These are phyloP conservation scores for Botrytis cinerea DNA, from an alignment of 2,329 filamentous ascomycete species.

Conservation along the genomic window DNA sequence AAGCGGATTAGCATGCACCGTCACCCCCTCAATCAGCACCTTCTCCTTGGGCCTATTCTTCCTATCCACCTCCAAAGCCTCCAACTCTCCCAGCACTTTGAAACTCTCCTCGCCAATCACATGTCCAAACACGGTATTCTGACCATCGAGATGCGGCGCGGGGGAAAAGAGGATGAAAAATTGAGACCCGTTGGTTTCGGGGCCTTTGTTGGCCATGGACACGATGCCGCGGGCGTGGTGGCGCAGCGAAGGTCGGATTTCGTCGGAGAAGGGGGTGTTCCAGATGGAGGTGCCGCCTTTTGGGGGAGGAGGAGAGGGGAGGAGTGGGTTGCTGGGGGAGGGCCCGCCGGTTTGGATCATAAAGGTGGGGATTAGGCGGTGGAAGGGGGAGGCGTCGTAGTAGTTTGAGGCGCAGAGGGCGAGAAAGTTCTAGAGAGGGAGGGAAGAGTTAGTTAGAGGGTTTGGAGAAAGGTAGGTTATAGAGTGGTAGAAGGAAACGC, in stretches of 20 bases:
- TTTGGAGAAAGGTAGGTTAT: not conserved
- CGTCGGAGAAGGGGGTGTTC: constrained; percentile 73
- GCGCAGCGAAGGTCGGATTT: constrained; percentile 70
- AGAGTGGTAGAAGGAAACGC: accelerated
- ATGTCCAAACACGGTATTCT: constrained; percentile 82
- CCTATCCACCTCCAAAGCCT: constrained; percentile 72
- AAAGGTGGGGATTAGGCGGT: constrained; percentile 78
- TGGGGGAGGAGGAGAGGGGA: constrained; percentile 61
- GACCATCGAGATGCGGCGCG: constrained; percentile 77
- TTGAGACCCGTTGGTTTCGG: constrained; percentile 73
- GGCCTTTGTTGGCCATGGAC: constrained; percentile 78
- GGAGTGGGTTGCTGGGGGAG: constrained; percentile 41
- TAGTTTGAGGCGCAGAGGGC: constrained; percentile 79
- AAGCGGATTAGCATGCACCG: constrained; percentile 58
- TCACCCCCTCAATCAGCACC: constrained; percentile 67
- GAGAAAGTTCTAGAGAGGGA: constrained; percentile 73
- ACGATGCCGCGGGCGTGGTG: constrained; percentile 70
- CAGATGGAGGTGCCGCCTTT: constrained; percentile 75
- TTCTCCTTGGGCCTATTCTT: constrained; percentile 72
- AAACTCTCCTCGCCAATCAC: constrained; percentile 66
- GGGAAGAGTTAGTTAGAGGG: constrained; percentile 25
- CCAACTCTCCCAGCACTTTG: constrained; percentile 69
- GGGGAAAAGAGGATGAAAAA: constrained; percentile 81
- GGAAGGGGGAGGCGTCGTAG: constrained; percentile 75
- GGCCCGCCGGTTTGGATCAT: constrained; percentile 77